Conservation (phyloP, 805 yeast genomes). For the Ogataea naganishii region DNA sequence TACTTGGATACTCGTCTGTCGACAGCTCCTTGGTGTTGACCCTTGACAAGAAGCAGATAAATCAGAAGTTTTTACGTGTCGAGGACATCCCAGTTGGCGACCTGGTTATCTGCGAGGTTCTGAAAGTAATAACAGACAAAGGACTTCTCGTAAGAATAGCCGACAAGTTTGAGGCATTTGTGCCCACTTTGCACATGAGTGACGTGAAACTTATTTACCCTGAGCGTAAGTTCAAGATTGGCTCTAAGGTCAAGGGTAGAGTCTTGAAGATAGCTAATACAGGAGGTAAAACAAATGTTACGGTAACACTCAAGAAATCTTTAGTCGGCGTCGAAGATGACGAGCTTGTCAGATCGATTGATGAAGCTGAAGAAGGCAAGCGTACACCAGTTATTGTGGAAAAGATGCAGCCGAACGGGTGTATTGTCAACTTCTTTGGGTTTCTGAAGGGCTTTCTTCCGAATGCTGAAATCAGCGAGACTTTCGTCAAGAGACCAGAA, state of each 20-base stretch:
- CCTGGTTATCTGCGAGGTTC: slow-evolving; percentile 44
- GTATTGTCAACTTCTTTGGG: slow-evolving; percentile 77
- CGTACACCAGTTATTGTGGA: slow-evolving; percentile 69
- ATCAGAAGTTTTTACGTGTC: slow-evolving; percentile 55
- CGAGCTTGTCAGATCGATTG: slow-evolving; percentile 32
- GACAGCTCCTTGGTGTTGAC: slow-evolving; percentile 67
- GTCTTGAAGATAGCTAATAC: slow-evolving; percentile 41
- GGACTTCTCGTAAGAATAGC: slow-evolving; percentile 66
- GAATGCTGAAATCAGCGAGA: slow-evolving; percentile 80
- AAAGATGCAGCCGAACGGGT: slow-evolving; percentile 67
- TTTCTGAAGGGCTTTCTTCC: slow-evolving; percentile 75
- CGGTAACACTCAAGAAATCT: slow-evolving; percentile 75
- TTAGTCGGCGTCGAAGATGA: slow-evolving; percentile 60
- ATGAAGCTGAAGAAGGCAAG: slow-evolving; percentile 32
- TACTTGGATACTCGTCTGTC: slow-evolving; percentile 55
- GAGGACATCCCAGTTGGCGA: slow-evolving; percentile 76
- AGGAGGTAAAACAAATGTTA: slow-evolving; percentile 35
- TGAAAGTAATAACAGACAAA: slow-evolving; percentile 45
- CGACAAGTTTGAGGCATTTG: slow-evolving; percentile 65
- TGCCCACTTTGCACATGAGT: slow-evolving; percentile 67
- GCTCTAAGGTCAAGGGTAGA: slow-evolving; percentile 72
- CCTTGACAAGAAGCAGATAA: slow-evolving; percentile 55
- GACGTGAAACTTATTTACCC: slow-evolving; percentile 83
- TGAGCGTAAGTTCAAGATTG: slow-evolving; percentile 84
- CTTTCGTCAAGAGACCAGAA: slow-evolving; percentile 67